A percentile compares a stretch with the other conserved stretches of the same genome.
phyloP scores from a whole-genome alignment of 768 basidiomycete genomes.

The Cystofilobasidium bisporidii region DNA sequence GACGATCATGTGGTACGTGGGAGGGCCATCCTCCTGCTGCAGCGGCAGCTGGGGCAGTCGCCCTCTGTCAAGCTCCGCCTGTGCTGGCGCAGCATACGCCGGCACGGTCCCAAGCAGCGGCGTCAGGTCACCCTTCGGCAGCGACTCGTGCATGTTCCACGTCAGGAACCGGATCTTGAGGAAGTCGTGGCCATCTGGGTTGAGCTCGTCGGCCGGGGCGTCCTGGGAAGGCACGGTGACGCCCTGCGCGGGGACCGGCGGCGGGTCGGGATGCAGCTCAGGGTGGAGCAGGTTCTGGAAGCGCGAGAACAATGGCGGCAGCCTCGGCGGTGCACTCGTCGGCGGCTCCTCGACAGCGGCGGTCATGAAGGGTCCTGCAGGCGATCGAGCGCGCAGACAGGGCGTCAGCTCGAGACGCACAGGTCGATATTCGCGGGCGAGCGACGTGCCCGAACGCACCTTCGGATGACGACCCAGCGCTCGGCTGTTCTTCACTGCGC shows the following conservation, averaged over 20 bases:
- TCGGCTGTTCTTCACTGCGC: too few species aligned
- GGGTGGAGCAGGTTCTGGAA: slow-evolving; percentile 13
- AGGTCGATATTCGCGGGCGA: too few species aligned
- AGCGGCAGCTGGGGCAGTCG: slow-evolving; percentile 9
- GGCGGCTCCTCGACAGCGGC: too few species aligned
- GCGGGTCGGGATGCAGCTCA: not conserved
- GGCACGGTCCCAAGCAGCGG: slow-evolving; percentile 21
- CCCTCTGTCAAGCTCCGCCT: not conserved
- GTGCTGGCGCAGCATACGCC: slow-evolving; percentile 6
- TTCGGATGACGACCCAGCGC: too few species aligned
- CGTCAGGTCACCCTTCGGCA: slow-evolving; percentile 26
- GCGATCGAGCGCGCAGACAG: too few species aligned
- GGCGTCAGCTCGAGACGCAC: too few species aligned
- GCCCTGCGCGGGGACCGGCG: not conserved
- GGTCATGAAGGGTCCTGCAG: too few species aligned
- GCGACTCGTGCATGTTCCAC: slow-evolving; percentile 28
- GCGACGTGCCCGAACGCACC: too few species aligned
- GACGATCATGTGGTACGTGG: slow-evolving; percentile 25
- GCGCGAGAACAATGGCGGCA: slow-evolving; percentile 19
- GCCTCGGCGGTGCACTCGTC: not conserved
- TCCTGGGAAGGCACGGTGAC: not conserved
- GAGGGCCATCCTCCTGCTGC: not conserved
- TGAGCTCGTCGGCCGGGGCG: not conserved
- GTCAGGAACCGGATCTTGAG: slow-evolving; percentile 26
- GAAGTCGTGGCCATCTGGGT: not conserved